Conservation (phyloP, 75 land plant genomes). For the Selaginella moellendorffii region DNA sequence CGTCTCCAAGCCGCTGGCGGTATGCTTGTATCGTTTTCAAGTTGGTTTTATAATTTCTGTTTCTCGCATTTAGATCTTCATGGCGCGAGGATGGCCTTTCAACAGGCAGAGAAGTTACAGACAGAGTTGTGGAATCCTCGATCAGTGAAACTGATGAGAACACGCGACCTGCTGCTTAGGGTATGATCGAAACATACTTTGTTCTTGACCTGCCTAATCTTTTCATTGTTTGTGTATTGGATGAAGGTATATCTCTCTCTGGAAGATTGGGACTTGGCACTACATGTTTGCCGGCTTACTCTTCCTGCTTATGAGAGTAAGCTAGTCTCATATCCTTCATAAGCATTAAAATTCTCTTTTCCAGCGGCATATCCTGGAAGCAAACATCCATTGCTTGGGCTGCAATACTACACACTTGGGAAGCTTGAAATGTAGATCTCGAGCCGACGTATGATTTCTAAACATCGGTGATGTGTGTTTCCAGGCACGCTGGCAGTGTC, state of each 20-base stretch:
- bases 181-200: not conserved
- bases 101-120: not conserved
- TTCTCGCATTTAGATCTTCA: not conserved
- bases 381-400: constrained; percentile 56
- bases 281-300: not conserved
- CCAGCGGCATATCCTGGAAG: constrained; percentile 44
- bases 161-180: not conserved
- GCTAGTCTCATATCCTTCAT: not conserved
- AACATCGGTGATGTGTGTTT: not conserved
- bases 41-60: not conserved
- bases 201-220: not conserved
- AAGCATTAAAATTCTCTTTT: not conserved
- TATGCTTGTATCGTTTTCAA: not conserved
- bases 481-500: constrained; percentile 47
- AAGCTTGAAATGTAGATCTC: constrained; percentile 56
- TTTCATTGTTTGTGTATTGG: not conserved
- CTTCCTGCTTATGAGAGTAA: not conserved
- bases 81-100: constrained; percentile 2
- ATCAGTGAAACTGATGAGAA: not conserved
- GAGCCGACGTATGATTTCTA: not conserved
- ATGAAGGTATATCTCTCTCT: not conserved
- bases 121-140: not conserved
- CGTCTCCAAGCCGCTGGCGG: not conserved
- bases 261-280: not conserved
- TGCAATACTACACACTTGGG: constrained; percentile 66